A percentile compares a stretch with the other conserved stretches of the same genome.
These are phyloP conservation scores for Rhynchosporium secalis DNA, from an alignment of 2,329 filamentous ascomycete genomes.

Conservation along the genomic window DNA sequence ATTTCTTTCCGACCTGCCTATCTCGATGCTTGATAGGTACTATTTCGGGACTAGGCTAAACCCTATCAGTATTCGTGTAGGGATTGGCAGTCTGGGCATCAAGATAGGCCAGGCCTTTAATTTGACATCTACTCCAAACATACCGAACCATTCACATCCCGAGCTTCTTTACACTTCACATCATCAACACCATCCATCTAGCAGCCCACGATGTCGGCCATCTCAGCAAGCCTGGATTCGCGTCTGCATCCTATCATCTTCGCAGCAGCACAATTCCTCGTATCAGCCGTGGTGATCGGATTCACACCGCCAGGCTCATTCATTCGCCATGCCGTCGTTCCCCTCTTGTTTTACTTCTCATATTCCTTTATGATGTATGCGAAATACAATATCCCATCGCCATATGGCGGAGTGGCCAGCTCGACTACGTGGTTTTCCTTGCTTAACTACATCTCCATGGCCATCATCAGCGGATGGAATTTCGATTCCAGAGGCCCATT, in stretches of 20 bases:
- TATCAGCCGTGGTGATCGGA: conserved; percentile 10
- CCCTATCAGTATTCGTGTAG: conserved; percentile 1
- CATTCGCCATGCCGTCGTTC: conserved; percentile 5
- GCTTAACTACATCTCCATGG: conserved; percentile 7
- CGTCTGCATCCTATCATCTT: conserved; percentile 9
- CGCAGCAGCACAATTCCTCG: background rate
- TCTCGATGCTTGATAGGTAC: conserved; percentile 5
- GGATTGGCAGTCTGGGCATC: conserved; percentile 8
- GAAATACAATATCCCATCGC: background rate
- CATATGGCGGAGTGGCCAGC: background rate
- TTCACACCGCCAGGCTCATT: background rate
- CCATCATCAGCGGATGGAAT: conserved; percentile 9
- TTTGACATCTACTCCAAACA: background rate
- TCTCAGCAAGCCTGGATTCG: conserved; percentile 6
- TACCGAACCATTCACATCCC: background rate
- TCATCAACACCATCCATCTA: background rate
- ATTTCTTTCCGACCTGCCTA: conserved; percentile 2
- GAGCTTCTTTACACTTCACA: background rate
- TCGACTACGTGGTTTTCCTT: conserved; percentile 4
- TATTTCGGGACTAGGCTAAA: background rate
- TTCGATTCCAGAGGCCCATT: conserved; percentile 14
- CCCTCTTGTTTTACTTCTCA: conserved; percentile 2
- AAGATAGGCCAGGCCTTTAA: background rate
- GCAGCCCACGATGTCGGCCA: conserved; percentile 1
- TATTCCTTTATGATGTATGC: conserved; percentile 7